phyloP scores from a whole-genome alignment of 2,329 filamentous ascomycete species.

The Chalara sp. region DNA sequence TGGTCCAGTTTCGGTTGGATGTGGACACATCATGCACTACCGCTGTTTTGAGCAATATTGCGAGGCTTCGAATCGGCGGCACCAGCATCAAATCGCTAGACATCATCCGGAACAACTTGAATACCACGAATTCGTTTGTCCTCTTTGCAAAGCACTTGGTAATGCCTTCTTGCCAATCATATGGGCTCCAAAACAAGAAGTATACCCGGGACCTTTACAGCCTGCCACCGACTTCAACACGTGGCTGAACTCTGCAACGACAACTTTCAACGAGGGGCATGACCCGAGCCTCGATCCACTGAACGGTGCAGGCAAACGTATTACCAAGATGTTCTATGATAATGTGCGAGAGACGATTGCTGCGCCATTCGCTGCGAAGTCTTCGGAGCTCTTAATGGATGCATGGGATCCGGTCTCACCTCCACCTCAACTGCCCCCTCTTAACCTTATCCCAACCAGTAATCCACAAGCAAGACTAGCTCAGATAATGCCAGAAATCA shows the following conservation, averaged over 20 bases:
- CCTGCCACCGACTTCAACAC: slow-evolving; percentile 52
- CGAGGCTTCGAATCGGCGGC: slow-evolving; percentile 73
- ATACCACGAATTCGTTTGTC: slow-evolving; percentile 88
- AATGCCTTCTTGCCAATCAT: slow-evolving; percentile 93
- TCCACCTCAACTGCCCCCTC: neutral
- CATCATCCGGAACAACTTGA: slow-evolving; percentile 81
- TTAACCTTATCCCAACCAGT: slow-evolving; percentile 1
- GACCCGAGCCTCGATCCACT: too few relatives aligned
- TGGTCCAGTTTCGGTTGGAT: slow-evolving; percentile 82
- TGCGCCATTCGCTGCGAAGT: slow-evolving; percentile 15
- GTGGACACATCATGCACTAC: slow-evolving; percentile 98
- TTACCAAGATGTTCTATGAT: neutral
- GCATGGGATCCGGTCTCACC: slow-evolving; percentile 24
- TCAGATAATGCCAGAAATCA: slow-evolving; percentile 22
- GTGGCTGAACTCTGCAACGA: slow-evolving; percentile 14
- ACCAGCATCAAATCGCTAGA: slow-evolving; percentile 86
- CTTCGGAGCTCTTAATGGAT: slow-evolving; percentile 23
- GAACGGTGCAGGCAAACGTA: neutral
- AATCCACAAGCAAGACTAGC: slow-evolving; percentile 7
- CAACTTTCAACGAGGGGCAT: neutral
- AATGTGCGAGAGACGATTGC: slow-evolving; percentile 11
- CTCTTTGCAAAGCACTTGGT: slow-evolving; percentile 90
- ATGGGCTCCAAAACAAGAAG: slow-evolving; percentile 88
- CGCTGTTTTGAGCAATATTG: slow-evolving; percentile 91
- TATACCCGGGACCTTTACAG: slow-evolving; percentile 67